Evolutionary conservation across 2,329 filamentous ascomycete species (phyloP).

Genomic region (Colletotrichum lini): DNA sequence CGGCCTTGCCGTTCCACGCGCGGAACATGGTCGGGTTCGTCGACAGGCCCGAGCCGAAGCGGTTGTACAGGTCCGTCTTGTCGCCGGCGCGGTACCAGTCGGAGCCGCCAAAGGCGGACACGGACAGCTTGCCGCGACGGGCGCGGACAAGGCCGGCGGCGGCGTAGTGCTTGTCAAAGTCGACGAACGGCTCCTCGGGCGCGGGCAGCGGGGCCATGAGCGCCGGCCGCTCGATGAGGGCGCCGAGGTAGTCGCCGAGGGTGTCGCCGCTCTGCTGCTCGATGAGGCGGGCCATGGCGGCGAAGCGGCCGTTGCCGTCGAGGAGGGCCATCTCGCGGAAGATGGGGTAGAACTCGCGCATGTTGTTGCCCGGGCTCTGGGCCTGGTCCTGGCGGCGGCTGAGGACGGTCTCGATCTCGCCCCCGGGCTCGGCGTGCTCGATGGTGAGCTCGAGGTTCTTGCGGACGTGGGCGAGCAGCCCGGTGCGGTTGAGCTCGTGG

Average conservation of each 20-base stretch:
- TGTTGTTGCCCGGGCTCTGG: constrained; percentile 37
- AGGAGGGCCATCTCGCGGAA: constrained; percentile 43
- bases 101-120: constrained; percentile 41
- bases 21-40: constrained; percentile 45
- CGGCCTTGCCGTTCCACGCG: constrained; percentile 42
- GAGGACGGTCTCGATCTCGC: constrained; percentile 43
- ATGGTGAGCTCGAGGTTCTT: constrained; percentile 44
- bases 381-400: constrained; percentile 44
- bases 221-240: constrained; percentile 42
- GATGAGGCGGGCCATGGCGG: constrained; percentile 42
- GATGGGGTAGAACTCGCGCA: constrained; percentile 41
- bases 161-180: constrained; percentile 41
- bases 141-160: constrained; percentile 37
- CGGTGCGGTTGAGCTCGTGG: constrained; percentile 41
- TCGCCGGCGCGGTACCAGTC: constrained; percentile 42
- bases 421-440: constrained; percentile 40
- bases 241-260: constrained; percentile 43
- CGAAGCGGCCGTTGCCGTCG: constrained; percentile 42
- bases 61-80: constrained; percentile 42
- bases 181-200: constrained; percentile 39
- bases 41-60: constrained; percentile 43
- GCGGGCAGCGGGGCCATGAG: constrained; percentile 37
- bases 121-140: constrained; percentile 42
- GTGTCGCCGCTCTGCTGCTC: constrained; percentile 29
- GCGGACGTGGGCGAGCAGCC: constrained; percentile 41